Percentiles rank a stretch among this genome's conserved stretches.
These are phyloP conservation scores for Corymbia citriodora DNA, from an alignment of 441 rosid species.

Conservation along the genomic window DNA sequence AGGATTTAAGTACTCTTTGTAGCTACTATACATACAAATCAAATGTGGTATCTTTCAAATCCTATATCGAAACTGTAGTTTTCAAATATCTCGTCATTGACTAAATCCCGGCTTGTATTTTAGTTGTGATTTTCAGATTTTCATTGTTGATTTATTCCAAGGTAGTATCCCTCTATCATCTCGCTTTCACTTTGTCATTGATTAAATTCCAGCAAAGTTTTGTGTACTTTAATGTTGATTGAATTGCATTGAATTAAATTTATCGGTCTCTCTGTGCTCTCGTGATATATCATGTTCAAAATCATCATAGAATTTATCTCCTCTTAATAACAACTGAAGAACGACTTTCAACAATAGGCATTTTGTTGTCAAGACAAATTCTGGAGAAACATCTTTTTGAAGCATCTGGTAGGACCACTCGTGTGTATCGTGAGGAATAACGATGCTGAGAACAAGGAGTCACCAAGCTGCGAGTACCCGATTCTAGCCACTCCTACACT, in stretches of 20 bases:
- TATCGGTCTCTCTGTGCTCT: neutral
- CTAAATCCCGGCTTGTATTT: neutral
- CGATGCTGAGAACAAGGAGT: neutral
- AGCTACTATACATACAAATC: no score
- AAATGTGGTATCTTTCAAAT: no score
- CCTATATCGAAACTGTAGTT: neutral
- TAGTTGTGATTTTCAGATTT: neutral
- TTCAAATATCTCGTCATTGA: neutral
- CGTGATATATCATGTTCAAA: neutral
- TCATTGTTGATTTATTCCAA: neutral
- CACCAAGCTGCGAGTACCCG: fast-evolving
- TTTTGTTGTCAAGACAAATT: neutral
- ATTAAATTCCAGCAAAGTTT: no score
- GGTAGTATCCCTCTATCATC: no score
- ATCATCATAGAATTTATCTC: neutral
- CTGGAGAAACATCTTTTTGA: neutral
- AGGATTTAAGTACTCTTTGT: no score
- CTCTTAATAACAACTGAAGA: neutral
- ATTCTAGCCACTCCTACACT: neutral
- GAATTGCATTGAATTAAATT: neutral
- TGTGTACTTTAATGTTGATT: neutral
- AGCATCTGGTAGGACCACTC: neutral
- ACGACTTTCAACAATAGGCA: neutral
- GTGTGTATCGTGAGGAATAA: neutral
- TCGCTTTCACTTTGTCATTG: no score